Conservation (phyloP, 345 rosid species). For the Populus deltoides region DNA sequence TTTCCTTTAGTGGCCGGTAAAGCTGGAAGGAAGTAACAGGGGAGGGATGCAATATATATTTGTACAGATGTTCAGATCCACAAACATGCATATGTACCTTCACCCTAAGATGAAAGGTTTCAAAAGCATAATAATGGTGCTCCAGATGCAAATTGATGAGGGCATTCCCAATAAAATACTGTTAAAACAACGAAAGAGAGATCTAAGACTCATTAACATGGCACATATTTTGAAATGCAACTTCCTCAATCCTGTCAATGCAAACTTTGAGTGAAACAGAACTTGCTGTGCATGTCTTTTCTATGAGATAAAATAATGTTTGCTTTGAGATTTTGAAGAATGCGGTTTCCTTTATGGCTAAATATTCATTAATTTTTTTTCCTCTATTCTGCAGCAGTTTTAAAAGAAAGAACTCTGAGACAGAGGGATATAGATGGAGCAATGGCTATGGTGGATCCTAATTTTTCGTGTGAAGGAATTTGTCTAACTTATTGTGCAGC, state of each 20-base stretch:
- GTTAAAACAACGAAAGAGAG: background rate
- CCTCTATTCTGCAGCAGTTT: background rate
- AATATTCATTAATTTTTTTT: background rate
- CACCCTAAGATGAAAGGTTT: background rate
- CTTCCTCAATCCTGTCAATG: background rate
- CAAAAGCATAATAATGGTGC: background rate
- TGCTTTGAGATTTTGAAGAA: background rate
- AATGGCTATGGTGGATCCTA: conserved; percentile 7
- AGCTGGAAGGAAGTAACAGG: background rate
- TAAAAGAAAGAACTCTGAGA: background rate
- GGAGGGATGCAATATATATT: too few relatives aligned
- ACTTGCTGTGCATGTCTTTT: background rate
- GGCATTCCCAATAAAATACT: background rate
- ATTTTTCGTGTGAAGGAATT: background rate
- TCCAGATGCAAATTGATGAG: background rate
- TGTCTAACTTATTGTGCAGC: conserved; percentile 8
- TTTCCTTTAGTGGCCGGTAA: background rate
- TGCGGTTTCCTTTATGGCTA: background rate
- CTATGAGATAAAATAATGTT: background rate
- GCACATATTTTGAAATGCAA: background rate
- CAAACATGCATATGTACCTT: background rate
- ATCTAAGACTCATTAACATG: background rate
- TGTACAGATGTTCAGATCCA: background rate
- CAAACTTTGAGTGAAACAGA: background rate
- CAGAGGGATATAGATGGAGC: background rate